These are phyloP conservation scores for Fusarium sp. DNA, from an alignment of 2,329 filamentous ascomycete species.

Conservation along the genomic window DNA sequence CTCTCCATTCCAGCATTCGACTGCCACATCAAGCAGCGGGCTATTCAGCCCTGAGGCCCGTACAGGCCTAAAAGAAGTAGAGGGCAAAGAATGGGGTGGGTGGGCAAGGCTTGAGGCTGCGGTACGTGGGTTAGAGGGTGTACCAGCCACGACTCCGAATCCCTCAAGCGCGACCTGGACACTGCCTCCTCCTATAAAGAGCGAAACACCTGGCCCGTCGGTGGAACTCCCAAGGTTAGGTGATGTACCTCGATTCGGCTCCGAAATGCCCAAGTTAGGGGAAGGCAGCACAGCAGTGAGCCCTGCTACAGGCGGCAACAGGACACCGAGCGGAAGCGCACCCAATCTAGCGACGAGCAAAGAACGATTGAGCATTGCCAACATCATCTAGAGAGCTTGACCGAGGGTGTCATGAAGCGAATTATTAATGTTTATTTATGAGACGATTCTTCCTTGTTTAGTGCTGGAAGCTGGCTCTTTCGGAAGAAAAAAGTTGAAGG, in stretches of 20 bases:
- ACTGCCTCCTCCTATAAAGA: constrained; percentile 53
- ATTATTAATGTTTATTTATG: constrained; percentile 44
- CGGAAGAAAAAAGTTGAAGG: constrained; percentile 23
- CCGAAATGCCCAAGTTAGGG: constrained; percentile 43
- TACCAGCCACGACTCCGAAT: constrained; percentile 46
- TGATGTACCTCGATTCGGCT: constrained; percentile 49
- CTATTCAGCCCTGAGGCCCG: constrained; percentile 61
- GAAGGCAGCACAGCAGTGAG: constrained; percentile 47
- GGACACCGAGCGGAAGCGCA: constrained; percentile 35
- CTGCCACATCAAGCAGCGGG: constrained; percentile 51
- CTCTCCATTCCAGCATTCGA: constrained; percentile 23
- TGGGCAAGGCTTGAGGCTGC: constrained; percentile 79
- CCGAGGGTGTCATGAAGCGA: constrained; percentile 8
- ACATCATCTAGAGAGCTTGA: constrained; percentile 55
- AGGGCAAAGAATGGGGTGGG: constrained; percentile 78
- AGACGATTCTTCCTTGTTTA: constrained; percentile 18
- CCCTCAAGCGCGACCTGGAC: constrained; percentile 52
- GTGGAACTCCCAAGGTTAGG: constrained; percentile 48
- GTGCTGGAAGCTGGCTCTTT: constrained; percentile 28
- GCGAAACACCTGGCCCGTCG: constrained; percentile 48
- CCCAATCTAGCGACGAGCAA: constrained; percentile 37
- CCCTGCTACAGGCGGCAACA: constrained; percentile 45
- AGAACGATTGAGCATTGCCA: constrained; percentile 57
- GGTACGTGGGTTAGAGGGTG: constrained; percentile 48
- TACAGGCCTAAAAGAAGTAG: constrained; percentile 66